Evolutionary conservation across 371 early-diverging fungal species (phyloP).

Genomic region (Nematocida major): DNA sequence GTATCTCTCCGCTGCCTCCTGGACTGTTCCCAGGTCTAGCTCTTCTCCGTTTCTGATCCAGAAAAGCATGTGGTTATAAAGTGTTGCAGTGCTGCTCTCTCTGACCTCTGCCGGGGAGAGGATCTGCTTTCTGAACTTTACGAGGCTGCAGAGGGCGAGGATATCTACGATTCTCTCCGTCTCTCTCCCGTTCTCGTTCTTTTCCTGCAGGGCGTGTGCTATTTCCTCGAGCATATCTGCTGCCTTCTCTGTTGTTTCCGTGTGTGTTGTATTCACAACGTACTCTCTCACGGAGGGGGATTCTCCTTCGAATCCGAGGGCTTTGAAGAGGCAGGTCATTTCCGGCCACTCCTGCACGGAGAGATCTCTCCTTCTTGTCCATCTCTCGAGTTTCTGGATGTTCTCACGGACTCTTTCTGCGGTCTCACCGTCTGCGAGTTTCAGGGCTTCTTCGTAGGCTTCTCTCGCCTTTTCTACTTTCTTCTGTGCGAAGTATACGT

Average conservation of each 20-base stretch:
- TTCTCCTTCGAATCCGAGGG: background rate
- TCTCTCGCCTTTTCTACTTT: conserved; percentile 1
- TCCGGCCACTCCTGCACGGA: background rate
- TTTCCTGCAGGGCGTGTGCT: background rate
- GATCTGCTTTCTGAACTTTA: conserved; percentile 13
- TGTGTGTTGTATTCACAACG: background rate
- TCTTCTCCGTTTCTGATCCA: background rate
- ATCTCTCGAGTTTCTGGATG: background rate
- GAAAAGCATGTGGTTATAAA: conserved; percentile 43
- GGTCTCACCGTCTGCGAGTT: background rate
- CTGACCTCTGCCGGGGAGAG: background rate
- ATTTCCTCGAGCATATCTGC: conserved; percentile 6
- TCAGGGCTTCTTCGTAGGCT: conserved; percentile 3
- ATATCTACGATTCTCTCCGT: conserved; percentile 9
- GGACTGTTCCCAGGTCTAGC: background rate
- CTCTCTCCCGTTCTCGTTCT: background rate
- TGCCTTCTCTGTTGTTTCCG: background rate
- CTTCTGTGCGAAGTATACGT: conserved; percentile 21
- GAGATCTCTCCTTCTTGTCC: background rate
- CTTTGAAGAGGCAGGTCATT: background rate
- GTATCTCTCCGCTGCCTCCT: background rate
- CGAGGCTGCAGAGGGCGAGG: conserved; percentile 10
- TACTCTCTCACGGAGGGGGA: background rate
- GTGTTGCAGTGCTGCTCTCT: conserved; percentile 17
- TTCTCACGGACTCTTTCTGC: background rate